These are phyloP conservation scores for Lathyrus oleraceus DNA, from an alignment of 306 rosid genomes.

Conservation along the genomic window DNA sequence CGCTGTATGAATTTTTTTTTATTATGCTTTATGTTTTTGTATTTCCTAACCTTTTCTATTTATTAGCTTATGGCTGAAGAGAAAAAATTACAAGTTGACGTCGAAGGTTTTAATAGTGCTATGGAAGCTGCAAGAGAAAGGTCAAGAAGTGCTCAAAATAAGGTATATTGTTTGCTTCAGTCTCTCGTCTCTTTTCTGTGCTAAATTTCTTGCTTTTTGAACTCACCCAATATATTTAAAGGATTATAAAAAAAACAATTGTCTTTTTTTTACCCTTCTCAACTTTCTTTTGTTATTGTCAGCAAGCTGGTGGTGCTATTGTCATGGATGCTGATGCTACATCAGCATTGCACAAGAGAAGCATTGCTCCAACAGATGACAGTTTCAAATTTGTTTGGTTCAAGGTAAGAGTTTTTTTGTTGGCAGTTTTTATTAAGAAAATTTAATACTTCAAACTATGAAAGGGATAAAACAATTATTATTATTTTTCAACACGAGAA, in stretches of 20 bases:
- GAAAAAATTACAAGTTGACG: constrained; percentile 75
- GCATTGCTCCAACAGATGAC: constrained; percentile 77
- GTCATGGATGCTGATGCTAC: constrained; percentile 95
- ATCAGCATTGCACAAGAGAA: constrained; percentile 69
- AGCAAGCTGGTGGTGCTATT: constrained; percentile 95
- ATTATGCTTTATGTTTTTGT: constrained; percentile 7
- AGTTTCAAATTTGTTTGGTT: constrained; percentile 77
- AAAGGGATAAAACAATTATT: not conserved
- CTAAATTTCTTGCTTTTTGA: constrained; percentile 10
- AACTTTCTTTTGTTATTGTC: constrained; percentile 37
- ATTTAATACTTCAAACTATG: not conserved
- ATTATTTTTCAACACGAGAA: not conserved
- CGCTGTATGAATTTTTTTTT: constrained; percentile 22
- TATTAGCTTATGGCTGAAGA: constrained; percentile 98
- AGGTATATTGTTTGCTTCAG: constrained; percentile 50
- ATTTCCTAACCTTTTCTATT: constrained; percentile 30
- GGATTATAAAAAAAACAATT: not conserved
- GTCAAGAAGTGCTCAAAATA: constrained; percentile 89
- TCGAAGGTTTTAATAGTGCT: constrained; percentile 68
- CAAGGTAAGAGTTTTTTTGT: constrained; percentile 50
- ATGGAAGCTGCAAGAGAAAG: constrained; percentile 96
- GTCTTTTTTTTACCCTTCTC: constrained; percentile 15
- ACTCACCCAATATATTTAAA: not conserved
- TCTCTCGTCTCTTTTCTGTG: constrained; percentile 24
- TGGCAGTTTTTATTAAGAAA: not conserved